These are phyloP conservation scores for Viola odorata DNA, from an alignment of 345 rosid genomes.

Conservation along the genomic window DNA sequence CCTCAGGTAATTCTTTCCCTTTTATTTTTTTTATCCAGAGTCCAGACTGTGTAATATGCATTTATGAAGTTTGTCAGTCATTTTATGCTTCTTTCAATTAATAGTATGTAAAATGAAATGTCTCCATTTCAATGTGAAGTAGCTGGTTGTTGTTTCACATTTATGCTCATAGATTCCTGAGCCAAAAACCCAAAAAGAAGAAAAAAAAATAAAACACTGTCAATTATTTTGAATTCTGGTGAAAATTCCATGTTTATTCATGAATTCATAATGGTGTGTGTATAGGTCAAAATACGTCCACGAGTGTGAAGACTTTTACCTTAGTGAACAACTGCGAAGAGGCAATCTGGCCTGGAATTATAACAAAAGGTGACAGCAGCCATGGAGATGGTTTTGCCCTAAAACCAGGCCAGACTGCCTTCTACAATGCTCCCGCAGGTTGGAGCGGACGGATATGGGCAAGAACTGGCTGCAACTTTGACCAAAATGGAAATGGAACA, in stretches of 20 bases:
- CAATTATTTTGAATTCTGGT: too few relatives aligned
- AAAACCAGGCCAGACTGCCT: constrained; percentile 49
- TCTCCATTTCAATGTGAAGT: not conserved
- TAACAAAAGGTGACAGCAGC: constrained; percentile 38
- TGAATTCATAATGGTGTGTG: not conserved
- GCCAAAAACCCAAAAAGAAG: too few relatives aligned
- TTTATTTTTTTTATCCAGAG: not conserved
- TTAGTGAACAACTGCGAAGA: constrained; percentile 59
- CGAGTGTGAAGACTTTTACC: constrained; percentile 40
- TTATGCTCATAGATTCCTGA: not conserved
- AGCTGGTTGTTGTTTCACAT: not conserved
- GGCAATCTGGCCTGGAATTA: constrained; percentile 72
- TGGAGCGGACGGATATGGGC: constrained; percentile 96
- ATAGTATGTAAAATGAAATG: not conserved
- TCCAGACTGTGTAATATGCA: not conserved
- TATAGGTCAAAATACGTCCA: constrained; percentile 18
- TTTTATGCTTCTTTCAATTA: not conserved
- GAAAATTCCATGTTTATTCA: too few relatives aligned
- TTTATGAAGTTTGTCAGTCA: not conserved
- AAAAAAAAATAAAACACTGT: too few relatives aligned
- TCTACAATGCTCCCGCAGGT: constrained; percentile 50
- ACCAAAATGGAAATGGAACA: constrained; percentile 48
- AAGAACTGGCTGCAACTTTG: constrained; percentile 66
- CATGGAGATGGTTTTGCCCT: constrained; percentile 55
- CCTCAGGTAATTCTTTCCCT: constrained; percentile 2